Evolutionary conservation across 2,329 filamentous ascomycete genomes (phyloP).

Genomic region (Aspergillus niger): DNA sequence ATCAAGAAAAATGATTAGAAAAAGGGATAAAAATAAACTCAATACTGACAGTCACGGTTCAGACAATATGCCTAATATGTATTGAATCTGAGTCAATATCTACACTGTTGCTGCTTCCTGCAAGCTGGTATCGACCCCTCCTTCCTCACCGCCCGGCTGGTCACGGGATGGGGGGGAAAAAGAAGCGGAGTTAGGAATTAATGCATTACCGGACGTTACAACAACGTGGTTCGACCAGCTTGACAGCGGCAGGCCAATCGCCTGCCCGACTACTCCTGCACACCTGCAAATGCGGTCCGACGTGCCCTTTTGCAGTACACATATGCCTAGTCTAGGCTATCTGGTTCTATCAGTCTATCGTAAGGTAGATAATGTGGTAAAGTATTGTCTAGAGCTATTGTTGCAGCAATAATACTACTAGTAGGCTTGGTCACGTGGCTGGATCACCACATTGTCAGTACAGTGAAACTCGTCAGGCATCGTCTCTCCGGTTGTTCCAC

Average conservation of each 20-base stretch:
- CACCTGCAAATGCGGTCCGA: background rate
- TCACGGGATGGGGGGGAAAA: background rate
- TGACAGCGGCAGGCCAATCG: background rate
- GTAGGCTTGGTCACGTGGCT: too few relatives aligned
- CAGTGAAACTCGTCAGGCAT: too few relatives aligned
- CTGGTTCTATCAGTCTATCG: background rate
- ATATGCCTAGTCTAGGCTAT: background rate
- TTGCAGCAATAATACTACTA: too few relatives aligned
- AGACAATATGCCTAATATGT: too few relatives aligned
- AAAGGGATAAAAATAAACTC: too few relatives aligned
- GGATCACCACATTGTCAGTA: too few relatives aligned
- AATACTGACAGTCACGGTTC: too few relatives aligned
- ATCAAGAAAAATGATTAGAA: too few relatives aligned
- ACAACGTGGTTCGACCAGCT: background rate
- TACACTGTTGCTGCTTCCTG: background rate
- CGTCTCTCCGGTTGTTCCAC: too few relatives aligned
- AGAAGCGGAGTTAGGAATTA: slow-evolving; percentile 6
- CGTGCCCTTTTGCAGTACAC: background rate
- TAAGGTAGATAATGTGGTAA: too few relatives aligned
- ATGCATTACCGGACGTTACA: slow-evolving; percentile 3
- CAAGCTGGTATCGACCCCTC: slow-evolving; percentile 2
- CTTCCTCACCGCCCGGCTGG: slow-evolving; percentile 2
- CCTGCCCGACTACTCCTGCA: background rate
- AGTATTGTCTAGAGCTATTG: too few relatives aligned
- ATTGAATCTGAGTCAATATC: too few relatives aligned